These are phyloP conservation scores for Aureobasidium mangrovei DNA, from an alignment of 2,329 filamentous ascomycete genomes.

Conservation along the genomic window DNA sequence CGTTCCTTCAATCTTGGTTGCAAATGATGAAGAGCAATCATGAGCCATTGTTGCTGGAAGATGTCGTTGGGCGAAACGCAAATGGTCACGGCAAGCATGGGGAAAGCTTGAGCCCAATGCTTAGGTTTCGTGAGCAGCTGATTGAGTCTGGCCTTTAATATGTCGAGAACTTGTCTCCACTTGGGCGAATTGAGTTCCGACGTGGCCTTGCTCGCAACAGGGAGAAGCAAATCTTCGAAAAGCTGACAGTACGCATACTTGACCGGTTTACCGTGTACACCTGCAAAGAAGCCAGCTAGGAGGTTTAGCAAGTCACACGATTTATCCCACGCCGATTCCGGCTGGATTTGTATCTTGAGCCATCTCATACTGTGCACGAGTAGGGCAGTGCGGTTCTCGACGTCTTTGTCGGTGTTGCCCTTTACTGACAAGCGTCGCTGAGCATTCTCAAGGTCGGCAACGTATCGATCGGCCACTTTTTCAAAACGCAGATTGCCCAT, in stretches of 20 bases:
- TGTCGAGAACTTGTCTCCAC: constrained; percentile 78
- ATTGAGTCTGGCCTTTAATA: constrained; percentile 66
- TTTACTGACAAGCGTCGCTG: constrained; percentile 69
- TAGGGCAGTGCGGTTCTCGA: constrained; percentile 75
- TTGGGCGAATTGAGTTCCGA: constrained; percentile 70
- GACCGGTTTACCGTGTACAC: constrained; percentile 77
- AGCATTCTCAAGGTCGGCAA: constrained; percentile 68
- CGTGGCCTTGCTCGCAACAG: constrained; percentile 72
- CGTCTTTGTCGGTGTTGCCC: constrained; percentile 55
- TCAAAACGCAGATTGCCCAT: constrained; percentile 92
- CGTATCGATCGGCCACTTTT: constrained; percentile 72
- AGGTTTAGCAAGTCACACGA: constrained; percentile 83
- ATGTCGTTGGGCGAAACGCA: constrained; percentile 80
- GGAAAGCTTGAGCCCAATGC: constrained; percentile 84
- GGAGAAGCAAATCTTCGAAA: constrained; percentile 75
- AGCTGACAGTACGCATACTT: constrained; percentile 94
- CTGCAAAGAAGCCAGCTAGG: constrained; percentile 72
- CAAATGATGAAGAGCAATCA: constrained; percentile 62
- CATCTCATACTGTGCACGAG: constrained; percentile 89
- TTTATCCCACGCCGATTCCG: constrained; percentile 69
- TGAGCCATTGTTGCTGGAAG: constrained; percentile 80
- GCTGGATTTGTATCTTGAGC: constrained; percentile 64
- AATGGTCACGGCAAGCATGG: constrained; percentile 74
- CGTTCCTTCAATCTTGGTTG: constrained; percentile 81
- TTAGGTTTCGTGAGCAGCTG: constrained; percentile 86